Evolutionary conservation across 1,284 basidiomycete genomes (phyloP).

Genomic region (Puccinia polysora): DNA sequence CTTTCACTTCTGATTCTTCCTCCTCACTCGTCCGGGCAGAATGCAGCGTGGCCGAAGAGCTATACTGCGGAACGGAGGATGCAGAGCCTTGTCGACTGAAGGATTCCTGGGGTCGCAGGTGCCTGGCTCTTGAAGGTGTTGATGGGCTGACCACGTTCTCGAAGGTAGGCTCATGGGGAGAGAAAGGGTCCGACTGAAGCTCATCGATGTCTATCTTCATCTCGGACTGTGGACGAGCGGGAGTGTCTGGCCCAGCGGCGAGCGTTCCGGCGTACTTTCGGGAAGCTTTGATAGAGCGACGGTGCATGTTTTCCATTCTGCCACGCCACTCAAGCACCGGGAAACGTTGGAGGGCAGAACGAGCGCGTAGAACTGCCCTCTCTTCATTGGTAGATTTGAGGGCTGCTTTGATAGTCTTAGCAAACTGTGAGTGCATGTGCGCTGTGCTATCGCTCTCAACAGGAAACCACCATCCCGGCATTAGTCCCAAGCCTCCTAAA

Average conservation of each 20-base stretch:
- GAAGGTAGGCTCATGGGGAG: neutral
- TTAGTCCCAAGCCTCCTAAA: slow-evolving; percentile 83
- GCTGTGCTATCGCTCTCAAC: slow-evolving; percentile 83
- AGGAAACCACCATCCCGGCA: slow-evolving; percentile 73
- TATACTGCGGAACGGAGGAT: neutral
- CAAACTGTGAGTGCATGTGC: slow-evolving; percentile 89
- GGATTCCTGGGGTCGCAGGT: neutral
- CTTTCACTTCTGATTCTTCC: neutral
- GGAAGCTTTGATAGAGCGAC: slow-evolving; percentile 69
- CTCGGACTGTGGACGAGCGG: slow-evolving; percentile 14
- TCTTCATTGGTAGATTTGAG: slow-evolving; percentile 83
- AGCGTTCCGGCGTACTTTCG: slow-evolving; percentile 65
- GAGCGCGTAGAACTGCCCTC: slow-evolving; percentile 79
- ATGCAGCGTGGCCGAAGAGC: neutral
- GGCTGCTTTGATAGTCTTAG: slow-evolving; percentile 87
- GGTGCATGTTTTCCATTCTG: slow-evolving; percentile 86
- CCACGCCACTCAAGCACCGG: slow-evolving; percentile 94
- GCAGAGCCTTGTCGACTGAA: neutral
- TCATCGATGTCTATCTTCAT: slow-evolving; percentile 21
- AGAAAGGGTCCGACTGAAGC: neutral
- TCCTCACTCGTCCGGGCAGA: neutral
- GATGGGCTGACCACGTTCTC: neutral
- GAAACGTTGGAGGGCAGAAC: slow-evolving; percentile 88
- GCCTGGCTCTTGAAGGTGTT: neutral
- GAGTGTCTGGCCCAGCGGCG: slow-evolving; percentile 63